Percentiles rank a stretch among this genome's conserved stretches.
Conservation (phyloP, 2,329 filamentous ascomycete species). For the Ceratocystis huliohia region DNA sequence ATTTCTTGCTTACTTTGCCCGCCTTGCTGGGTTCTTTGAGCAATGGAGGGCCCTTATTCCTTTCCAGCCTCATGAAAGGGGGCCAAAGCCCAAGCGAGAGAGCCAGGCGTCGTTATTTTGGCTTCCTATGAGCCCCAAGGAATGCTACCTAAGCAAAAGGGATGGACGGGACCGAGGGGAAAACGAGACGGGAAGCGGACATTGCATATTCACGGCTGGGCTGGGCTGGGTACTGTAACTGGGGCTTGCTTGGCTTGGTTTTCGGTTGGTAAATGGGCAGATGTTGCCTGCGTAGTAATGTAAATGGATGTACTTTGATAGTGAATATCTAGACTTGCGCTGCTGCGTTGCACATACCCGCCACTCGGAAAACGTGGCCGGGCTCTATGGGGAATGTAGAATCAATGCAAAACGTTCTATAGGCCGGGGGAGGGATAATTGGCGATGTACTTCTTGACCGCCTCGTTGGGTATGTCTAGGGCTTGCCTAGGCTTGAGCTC, state of each 20-base stretch:
- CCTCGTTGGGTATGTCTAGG: background rate
- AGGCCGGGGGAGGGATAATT: background rate
- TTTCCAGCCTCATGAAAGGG: slow-evolving; percentile 1
- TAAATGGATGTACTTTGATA: no score
- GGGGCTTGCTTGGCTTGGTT: background rate
- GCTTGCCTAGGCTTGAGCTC: no score
- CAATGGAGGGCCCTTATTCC: slow-evolving; percentile 3
- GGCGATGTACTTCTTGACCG: background rate
- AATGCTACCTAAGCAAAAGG: slow-evolving; percentile 4
- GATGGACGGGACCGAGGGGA: background rate
- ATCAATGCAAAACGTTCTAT: slow-evolving; percentile 5
- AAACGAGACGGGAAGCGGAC: background rate
- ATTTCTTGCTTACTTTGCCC: background rate
- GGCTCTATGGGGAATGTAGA: background rate
- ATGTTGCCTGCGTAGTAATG: no score
- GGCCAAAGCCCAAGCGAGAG: slow-evolving; percentile 7
- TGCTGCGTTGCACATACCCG: background rate
- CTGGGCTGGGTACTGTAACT: background rate
- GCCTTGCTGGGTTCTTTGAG: background rate
- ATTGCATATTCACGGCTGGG: background rate
- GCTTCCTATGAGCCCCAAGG: background rate
- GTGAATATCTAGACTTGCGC: background rate
- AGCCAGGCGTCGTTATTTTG: background rate
- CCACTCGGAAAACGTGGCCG: slow-evolving; percentile 6
- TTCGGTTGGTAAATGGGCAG: background rate